Evolutionary conservation across 495 filamentous ascomycete genomes (phyloP).

Genomic region (Massariosphaeria phaeospora): DNA sequence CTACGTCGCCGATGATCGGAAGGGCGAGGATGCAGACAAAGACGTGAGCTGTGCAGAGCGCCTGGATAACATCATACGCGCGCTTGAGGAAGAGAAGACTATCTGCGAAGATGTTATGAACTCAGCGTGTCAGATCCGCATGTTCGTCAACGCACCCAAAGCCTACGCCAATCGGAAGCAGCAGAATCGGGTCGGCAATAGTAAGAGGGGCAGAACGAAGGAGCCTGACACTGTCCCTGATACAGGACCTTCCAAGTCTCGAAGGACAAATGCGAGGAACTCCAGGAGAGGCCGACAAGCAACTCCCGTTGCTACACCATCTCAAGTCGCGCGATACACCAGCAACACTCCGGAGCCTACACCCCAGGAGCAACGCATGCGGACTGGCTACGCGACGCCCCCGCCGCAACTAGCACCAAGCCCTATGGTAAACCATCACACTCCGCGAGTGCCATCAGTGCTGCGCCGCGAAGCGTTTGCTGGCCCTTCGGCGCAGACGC

Average conservation of each 20-base stretch:
- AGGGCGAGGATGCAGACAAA: constrained; percentile 21
- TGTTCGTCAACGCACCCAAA: constrained; percentile 28
- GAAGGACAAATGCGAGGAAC: background rate
- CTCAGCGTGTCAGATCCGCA: constrained; percentile 19
- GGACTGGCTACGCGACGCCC: too few species aligned
- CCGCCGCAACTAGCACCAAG: background rate
- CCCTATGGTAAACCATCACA: background rate
- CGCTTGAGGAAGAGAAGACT: constrained; percentile 26
- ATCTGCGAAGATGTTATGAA: constrained; percentile 30
- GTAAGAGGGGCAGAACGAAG: constrained; percentile 15
- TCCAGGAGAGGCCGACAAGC: background rate
- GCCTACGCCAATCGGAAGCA: constrained; percentile 18
- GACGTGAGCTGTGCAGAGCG: constrained; percentile 15
- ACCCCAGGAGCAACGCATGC: background rate
- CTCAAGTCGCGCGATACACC: background rate
- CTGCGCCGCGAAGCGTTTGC: background rate
- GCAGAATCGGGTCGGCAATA: constrained; percentile 15
- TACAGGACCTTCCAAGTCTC: background rate
- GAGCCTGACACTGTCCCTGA: background rate
- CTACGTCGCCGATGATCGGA: constrained; percentile 14
- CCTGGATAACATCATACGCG: constrained; percentile 17
- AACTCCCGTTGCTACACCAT: background rate
- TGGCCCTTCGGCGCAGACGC: background rate
- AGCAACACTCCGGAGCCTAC: background rate
- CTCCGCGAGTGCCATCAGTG: background rate